phyloP scores from a whole-genome alignment of 2,329 filamentous ascomycete genomes.

The Cercospora sp. region DNA sequence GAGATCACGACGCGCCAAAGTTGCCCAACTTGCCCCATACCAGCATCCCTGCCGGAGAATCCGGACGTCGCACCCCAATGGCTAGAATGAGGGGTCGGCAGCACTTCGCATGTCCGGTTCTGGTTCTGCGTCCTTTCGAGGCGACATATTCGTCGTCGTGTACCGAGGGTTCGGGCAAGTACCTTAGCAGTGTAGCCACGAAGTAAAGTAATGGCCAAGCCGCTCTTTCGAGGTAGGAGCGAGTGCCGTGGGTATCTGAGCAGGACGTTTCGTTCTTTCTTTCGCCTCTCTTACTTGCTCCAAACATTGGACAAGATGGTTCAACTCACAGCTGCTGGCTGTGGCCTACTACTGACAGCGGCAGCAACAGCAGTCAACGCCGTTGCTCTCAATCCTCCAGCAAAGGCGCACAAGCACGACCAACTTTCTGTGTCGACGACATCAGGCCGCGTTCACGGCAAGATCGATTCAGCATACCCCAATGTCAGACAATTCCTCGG shows the following conservation, averaged over 20 bases:
- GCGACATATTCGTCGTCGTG: not conserved
- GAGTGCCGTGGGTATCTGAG: not conserved
- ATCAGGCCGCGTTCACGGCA: conserved; percentile 14
- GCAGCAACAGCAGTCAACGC: not conserved
- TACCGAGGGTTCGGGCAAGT: not conserved
- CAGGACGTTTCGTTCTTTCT: not conserved
- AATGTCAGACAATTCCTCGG: conserved; percentile 38
- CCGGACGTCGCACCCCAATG: not conserved
- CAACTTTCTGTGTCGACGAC: conserved; percentile 10
- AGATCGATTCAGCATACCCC: conserved; percentile 13
- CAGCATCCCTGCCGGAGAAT: not conserved
- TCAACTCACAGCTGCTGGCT: not conserved
- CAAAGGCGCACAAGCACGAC: not conserved
- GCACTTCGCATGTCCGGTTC: not conserved
- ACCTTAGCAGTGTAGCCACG: not conserved
- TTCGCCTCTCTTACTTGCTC: not conserved
- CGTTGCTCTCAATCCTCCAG: not conserved
- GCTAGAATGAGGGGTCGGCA: not conserved
- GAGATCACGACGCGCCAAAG: not conserved
- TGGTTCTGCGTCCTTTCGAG: not conserved
- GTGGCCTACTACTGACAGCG: not conserved
- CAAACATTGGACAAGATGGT: not conserved
- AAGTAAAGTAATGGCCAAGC: not conserved
- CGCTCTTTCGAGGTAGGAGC: not conserved
- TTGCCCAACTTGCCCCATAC: too few relatives aligned